Base-by-base conservation (phyloP, 768 basidiomycete species). In the Phanerochaete sordida region DNA sequence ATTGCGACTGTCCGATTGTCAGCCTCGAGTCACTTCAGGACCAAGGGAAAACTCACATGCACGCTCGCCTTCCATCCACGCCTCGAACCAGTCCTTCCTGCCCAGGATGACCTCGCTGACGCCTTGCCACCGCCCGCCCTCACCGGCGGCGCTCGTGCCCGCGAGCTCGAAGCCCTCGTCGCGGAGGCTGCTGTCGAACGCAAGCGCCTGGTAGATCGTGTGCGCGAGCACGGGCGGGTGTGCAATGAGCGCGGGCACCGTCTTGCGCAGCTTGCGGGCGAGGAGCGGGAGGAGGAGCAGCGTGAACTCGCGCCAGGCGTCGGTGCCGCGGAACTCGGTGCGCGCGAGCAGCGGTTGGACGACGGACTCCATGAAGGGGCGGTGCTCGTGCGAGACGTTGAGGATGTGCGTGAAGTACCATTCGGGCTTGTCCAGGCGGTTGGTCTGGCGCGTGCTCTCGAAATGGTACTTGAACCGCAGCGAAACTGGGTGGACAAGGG, bases 381-480 rank as follows among this genome's bases (percentile, higher is more conserved):
- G 80, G 62, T 98, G 95, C 58, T 96, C 91, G 65, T 94, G 92
- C 13, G 85, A 81, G 59, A 90, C 83, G 69, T 98, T 95, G 50
- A 92, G 79, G 24, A 98, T 78, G 70, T 98, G 92, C 2, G 93
- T 88, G 70, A 98, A 91, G 68, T 93, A 98, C 93, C 95, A 98
- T 72, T 98, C 97, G 1, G 97, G 96, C 93, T 98, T 98, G 75
- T 98, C 96, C 11, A 94, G 72, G 54, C 92, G 81, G 72, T 98
- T 99, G 0, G 97, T 99, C 64, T 86, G 84, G 35, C 93, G 80
- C 19, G 83, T 79, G 0, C 91, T 86, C 59, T 98, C 94, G 62
- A 98, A 98, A 69, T 99, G 97, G 70, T 90, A 99, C 67, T 90
- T 92, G 79, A 98, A 99, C 21, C 97, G 84, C 61, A 93, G 73